Evolutionary conservation across 2,329 filamentous ascomycete species (phyloP).

Genomic region (Sporothrix schenckii): DNA sequence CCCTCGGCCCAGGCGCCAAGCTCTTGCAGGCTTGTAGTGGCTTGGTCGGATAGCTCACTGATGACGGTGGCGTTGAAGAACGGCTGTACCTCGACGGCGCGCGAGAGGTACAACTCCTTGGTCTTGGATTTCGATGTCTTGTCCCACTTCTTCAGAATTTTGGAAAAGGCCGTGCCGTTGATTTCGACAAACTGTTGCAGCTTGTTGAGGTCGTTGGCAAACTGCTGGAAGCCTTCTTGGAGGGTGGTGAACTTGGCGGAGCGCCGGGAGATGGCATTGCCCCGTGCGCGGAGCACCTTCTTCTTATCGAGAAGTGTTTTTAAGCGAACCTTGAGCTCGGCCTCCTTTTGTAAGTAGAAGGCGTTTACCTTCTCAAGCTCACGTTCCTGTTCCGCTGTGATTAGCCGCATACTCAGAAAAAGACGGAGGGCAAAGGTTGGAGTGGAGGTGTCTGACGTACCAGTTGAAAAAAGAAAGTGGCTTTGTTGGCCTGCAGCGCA

Average conservation of each 20-base stretch:
- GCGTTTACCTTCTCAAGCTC: constrained; percentile 98
- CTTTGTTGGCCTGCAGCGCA: constrained; percentile 92
- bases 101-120: constrained; percentile 93
- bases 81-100: constrained; percentile 94
- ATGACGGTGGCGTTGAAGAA: constrained; percentile 98
- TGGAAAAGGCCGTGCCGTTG: constrained; percentile 96
- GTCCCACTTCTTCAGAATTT: constrained; percentile 99
- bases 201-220: constrained; percentile 95
- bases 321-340: constrained; percentile 93
- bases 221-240: constrained; percentile 96
- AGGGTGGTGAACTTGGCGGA: constrained; percentile 93
- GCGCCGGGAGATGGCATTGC: constrained; percentile 75
- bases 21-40: constrained; percentile 92
- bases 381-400: constrained; percentile 71
- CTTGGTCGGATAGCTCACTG: constrained; percentile 93
- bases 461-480: constrained; percentile 97
- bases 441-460: constrained; percentile 56
- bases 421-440: background rate
- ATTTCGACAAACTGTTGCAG: constrained; percentile 98
- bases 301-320: constrained; percentile 96
- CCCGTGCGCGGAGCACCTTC: constrained; percentile 79
- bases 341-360: constrained; percentile 97
- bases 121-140: constrained; percentile 99
- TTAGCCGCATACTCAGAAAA: constrained; percentile 38
- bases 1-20: constrained; percentile 97